These are phyloP conservation scores for Kingdonia uniflora DNA, from an alignment of 164 flowering plant genomes.

Conservation along the genomic window DNA sequence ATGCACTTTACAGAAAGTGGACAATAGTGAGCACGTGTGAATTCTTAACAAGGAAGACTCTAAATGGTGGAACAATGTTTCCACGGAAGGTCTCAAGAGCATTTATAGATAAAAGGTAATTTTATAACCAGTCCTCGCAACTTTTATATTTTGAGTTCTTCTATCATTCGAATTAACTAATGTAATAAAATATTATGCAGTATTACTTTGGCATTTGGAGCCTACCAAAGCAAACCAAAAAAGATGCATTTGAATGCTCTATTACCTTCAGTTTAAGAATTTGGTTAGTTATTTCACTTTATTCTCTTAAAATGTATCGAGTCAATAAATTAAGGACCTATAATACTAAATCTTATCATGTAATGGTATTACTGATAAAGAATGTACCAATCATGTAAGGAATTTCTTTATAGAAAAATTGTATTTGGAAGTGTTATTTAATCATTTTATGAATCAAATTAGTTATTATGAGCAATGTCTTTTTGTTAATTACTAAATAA, in stretches of 20 bases:
- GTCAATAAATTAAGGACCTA: too few species aligned
- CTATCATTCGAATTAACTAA: too few species aligned
- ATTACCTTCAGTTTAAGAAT: conserved; percentile 62
- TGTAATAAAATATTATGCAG: too few species aligned
- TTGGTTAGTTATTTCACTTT: conserved; percentile 51
- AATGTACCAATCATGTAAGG: conserved; percentile 33
- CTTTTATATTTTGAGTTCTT: too few species aligned
- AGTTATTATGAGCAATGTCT: too few species aligned
- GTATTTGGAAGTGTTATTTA: too few species aligned
- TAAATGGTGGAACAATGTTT: conserved; percentile 53
- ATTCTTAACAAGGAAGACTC: conserved; percentile 35
- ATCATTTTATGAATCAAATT: too few species aligned
- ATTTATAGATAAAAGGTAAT: conserved; percentile 80
- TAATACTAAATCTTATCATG: too few species aligned
- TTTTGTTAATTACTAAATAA: too few species aligned
- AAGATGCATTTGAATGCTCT: conserved; percentile 70
- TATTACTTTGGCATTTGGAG: conserved; percentile 98
- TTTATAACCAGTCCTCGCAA: background rate
- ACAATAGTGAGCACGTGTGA: conserved; percentile 78
- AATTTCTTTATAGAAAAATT: too few species aligned
- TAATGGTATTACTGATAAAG: conserved; percentile 48
- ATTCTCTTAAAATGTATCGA: too few species aligned
- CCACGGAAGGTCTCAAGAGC: conserved; percentile 53
- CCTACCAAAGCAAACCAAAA: conserved; percentile 70
- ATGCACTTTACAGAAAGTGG: conserved; percentile 57